A percentile compares a stretch with the other conserved stretches of the same genome.
Conservation (phyloP, 139 green algal species). For the Chlamydomonas urium region DNA sequence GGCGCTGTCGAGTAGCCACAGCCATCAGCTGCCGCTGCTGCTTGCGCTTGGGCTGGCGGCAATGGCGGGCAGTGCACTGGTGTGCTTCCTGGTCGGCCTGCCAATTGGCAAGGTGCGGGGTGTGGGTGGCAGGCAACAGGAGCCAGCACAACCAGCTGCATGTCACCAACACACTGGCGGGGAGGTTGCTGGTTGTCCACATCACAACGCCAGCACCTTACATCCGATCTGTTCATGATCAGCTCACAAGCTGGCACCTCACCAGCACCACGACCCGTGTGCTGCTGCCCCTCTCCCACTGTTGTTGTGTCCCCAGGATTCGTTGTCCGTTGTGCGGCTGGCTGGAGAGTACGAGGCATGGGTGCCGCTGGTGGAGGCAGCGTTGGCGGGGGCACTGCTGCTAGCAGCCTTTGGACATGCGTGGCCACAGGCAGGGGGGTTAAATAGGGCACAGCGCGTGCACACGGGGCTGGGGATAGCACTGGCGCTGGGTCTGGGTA, state of each 20-base stretch:
- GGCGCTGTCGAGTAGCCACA: background rate
- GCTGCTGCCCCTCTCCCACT: background rate
- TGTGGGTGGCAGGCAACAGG: background rate
- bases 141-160: background rate
- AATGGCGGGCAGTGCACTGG: background rate
- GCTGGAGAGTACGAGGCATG: background rate
- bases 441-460: background rate
- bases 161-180: background rate
- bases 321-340: background rate
- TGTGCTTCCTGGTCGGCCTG: background rate
- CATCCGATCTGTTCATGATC: background rate
- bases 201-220: background rate
- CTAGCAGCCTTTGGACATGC: background rate
- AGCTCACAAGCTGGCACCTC: background rate
- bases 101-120: slow-evolving; percentile 5
- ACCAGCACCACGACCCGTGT: background rate
- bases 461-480: background rate
- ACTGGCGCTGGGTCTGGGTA: background rate
- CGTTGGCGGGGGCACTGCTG: background rate
- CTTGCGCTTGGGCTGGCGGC: background rate
- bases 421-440: background rate
- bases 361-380: background rate
- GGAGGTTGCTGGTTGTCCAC: background rate
- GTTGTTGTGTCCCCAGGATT: background rate
- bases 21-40: background rate